Percentiles rank a stretch among this genome's conserved stretches.
Evolutionary conservation across 1,139 yeast genomes (phyloP).

Genomic region (Sugiyamaella neomexicana): DNA sequence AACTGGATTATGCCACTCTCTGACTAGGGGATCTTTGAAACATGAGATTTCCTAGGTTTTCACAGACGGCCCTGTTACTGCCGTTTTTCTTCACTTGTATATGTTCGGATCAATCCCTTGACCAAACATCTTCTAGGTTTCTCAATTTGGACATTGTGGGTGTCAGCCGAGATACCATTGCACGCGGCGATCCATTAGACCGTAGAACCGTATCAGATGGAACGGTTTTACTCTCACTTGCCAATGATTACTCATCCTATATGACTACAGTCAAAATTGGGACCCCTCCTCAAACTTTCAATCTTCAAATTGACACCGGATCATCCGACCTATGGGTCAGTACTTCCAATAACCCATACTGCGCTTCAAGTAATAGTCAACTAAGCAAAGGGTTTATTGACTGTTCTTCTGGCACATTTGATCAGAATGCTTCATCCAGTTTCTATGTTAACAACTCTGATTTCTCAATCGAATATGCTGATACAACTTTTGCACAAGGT

Average conservation of each 20-base stretch:
- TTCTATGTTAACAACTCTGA: constrained; percentile 19
- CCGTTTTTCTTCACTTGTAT: not conserved
- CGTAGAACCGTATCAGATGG: not conserved
- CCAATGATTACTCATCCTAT: constrained; percentile 33
- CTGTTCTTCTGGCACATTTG: constrained; percentile 21
- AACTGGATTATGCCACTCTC: not conserved
- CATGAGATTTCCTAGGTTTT: not conserved
- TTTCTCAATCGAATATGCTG: constrained; percentile 59
- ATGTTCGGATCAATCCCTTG: not conserved
- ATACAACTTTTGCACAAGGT: constrained; percentile 59
- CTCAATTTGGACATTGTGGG: not conserved
- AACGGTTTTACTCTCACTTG: not conserved
- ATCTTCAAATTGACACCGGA: constrained; percentile 46
- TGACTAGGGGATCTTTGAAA: not conserved
- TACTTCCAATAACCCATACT: constrained; percentile 38
- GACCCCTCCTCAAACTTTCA: constrained; percentile 41
- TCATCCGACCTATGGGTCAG: constrained; percentile 62
- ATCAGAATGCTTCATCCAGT: constrained; percentile 26
- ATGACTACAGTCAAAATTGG: constrained; percentile 44
- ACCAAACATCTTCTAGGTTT: not conserved
- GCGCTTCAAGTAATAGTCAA: constrained; percentile 22
- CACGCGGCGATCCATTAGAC: not conserved
- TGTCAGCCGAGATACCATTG: not conserved
- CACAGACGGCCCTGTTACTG: not conserved
- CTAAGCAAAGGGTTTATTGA: constrained; percentile 16